Evolutionary conservation across 2,329 filamentous ascomycete genomes (phyloP).

Genomic region (Cordyceps fumosorosea): DNA sequence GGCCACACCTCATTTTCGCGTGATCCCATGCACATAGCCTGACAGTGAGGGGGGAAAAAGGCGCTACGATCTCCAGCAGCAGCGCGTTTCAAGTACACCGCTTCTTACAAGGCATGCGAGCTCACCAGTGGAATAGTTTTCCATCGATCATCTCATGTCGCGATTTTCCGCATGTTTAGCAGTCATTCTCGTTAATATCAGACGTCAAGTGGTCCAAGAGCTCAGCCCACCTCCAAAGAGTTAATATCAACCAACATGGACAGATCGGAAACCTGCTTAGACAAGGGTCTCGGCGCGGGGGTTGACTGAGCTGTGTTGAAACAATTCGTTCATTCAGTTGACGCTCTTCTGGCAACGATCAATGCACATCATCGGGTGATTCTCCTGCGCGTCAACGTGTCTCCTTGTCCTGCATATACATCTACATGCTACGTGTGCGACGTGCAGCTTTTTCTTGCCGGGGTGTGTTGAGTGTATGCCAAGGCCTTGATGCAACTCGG

Average conservation of each 20-base stretch:
- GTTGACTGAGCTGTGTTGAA: background rate
- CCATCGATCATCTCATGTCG: slow-evolving; percentile 1
- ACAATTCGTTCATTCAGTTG: background rate
- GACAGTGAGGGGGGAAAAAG: background rate
- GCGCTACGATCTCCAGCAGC: background rate
- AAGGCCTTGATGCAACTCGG: slow-evolving; percentile 1
- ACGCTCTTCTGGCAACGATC: background rate
- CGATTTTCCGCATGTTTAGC: background rate
- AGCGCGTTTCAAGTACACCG: slow-evolving; percentile 4
- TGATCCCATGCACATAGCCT: slow-evolving; percentile 6
- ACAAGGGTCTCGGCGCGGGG: background rate
- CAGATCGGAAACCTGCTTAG: background rate
- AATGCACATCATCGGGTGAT: slow-evolving; percentile 7
- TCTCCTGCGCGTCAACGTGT: slow-evolving; percentile 10
- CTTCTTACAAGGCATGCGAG: background rate
- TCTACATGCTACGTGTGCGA: too few relatives aligned
- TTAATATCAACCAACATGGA: background rate
- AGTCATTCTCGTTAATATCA: background rate
- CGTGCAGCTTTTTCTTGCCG: background rate
- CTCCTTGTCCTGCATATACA: slow-evolving; percentile 5
- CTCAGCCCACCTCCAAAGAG: background rate
- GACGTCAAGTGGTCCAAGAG: background rate
- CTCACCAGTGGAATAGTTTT: background rate
- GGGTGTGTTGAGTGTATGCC: too few relatives aligned
- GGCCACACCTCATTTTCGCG: background rate